Percentiles rank a stretch among this genome's conserved stretches.
These are phyloP conservation scores for Hanseniaspora uvarum DNA, from an alignment of 1,139 yeast genomes.

Conservation along the genomic window DNA sequence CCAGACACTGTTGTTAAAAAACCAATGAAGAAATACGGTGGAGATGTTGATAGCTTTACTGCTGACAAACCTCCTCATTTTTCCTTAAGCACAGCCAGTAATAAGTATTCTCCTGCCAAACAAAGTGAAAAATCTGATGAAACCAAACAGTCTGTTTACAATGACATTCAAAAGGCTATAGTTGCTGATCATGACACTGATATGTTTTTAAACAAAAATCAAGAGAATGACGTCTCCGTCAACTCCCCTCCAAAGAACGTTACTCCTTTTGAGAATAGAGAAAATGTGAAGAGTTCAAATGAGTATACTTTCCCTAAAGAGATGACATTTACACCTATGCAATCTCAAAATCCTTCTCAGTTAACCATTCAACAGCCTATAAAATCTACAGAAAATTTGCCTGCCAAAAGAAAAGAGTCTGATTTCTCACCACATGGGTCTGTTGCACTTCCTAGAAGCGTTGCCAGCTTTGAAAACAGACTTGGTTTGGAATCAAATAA, in stretches of 20 bases:
- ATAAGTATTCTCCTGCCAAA: constrained; percentile 4
- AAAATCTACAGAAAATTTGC: neutral
- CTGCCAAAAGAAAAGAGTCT: neutral
- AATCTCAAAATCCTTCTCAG: neutral
- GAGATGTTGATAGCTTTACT: neutral
- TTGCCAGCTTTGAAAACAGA: neutral
- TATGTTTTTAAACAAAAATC: neutral
- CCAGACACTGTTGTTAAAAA: neutral
- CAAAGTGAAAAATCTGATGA: neutral
- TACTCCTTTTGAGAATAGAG: too few relatives aligned
- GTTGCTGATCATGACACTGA: neutral
- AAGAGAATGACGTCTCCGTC: constrained; percentile 3
- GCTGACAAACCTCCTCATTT: neutral
- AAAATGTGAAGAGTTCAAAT: neutral
- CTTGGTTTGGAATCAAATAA: neutral
- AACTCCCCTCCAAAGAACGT: constrained; percentile 11
- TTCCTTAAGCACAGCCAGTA: neutral
- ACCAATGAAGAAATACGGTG: neutral
- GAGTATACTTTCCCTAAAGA: neutral
- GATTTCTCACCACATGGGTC: constrained; percentile 9
- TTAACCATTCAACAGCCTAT: neutral
- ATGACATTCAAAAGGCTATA: neutral
- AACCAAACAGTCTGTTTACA: neutral
- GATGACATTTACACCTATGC: neutral
- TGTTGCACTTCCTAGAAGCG: neutral